Base-by-base conservation (phyloP, 352 stramenopile species). In the Phytophthora constricta region DNA sequence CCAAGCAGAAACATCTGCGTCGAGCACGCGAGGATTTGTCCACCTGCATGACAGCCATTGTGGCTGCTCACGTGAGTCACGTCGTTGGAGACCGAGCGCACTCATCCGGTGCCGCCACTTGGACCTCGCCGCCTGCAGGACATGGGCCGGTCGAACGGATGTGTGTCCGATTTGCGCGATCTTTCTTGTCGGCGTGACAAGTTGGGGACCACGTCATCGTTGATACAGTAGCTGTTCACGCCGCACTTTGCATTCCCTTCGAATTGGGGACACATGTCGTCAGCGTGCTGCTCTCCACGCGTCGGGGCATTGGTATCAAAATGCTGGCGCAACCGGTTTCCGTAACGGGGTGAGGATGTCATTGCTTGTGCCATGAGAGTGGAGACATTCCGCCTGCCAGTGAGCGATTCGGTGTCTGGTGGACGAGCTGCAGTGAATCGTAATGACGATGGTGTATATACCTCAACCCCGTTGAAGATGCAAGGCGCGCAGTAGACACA, bases 121-220 rank as follows among this genome's bases (percentile, higher is more conserved):
- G 33, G 47, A 47, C 41, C 28, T 27, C 5, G 28, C 23, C 31
- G 39, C 48, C 54, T 70, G 34, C 47, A 56, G 47, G 48, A 49
- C 63, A 61, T 58, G 56, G 42, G 27, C 56, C 11, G 28, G 63
- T 57, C 63, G 49, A 70, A n/a, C 48, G 33, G 63, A 52, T 71
- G 48, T 51, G 49, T 66, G 49, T 66, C 56, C 11, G 63, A 62
- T 67, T 62, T 60, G 55, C 45, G 7, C 27, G 54, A 58, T 52
- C 26, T 41, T 56, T 56, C 45, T 23, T 17, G n/a, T n/a, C 42
- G 41, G 37, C 54, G 55, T 28, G 62, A n/a, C 19, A 54, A 64
- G 46, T 26, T 28, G 8, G 4, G 45, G 33, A n/a, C n/a, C n/a
- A 43, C 34, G 34, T 56, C 50, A 58, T 26, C 23, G 4, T 16